These are phyloP conservation scores for Cokeromyces recurvatus DNA, from an alignment of 371 early-diverging fungal species.

Conservation along the genomic window DNA sequence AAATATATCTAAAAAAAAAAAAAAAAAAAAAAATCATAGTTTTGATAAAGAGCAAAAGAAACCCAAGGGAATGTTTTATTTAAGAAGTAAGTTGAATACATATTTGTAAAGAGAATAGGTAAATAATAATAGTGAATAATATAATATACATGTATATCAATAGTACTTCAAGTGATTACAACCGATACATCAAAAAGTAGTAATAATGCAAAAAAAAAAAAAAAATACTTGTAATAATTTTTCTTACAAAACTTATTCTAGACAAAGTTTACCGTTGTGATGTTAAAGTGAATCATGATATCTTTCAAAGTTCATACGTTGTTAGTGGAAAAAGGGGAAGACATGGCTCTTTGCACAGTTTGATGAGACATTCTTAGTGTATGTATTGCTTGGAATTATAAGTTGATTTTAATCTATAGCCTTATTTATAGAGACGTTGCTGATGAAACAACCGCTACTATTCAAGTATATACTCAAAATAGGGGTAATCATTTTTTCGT, in stretches of 20 bases:
- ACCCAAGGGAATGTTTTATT: slow-evolving; percentile 29
- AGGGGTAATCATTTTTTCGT: slow-evolving; percentile 6
- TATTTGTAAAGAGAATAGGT: too few relatives aligned
- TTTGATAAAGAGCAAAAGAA: slow-evolving; percentile 4
- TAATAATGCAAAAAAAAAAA: too few relatives aligned
- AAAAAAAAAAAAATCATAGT: not conserved
- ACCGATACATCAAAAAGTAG: slow-evolving; percentile 27
- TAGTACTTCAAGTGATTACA: slow-evolving; percentile 23
- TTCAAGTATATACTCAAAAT: slow-evolving; percentile 22
- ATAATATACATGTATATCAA: not conserved
- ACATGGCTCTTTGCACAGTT: slow-evolving; percentile 23
- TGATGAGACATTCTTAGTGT: slow-evolving; percentile 35
- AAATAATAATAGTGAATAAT: too few relatives aligned
- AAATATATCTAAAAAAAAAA: not conserved
- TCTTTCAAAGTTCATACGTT: slow-evolving; percentile 16
- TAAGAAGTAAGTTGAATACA: slow-evolving; percentile 13
- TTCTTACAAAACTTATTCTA: not conserved
- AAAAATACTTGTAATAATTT: not conserved
- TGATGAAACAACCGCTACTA: slow-evolving; percentile 16
- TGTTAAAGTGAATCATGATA: slow-evolving; percentile 26
- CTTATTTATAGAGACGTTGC: slow-evolving; percentile 25
- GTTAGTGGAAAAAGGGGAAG: slow-evolving; percentile 24
- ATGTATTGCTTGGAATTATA: slow-evolving; percentile 2
- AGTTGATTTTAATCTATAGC: not conserved
- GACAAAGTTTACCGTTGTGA: slow-evolving; percentile 21